Percentiles rank a stretch among this genome's conserved stretches.
Evolutionary conservation across 306 rosid species (phyloP).

Genomic region (Trifolium pratense): DNA sequence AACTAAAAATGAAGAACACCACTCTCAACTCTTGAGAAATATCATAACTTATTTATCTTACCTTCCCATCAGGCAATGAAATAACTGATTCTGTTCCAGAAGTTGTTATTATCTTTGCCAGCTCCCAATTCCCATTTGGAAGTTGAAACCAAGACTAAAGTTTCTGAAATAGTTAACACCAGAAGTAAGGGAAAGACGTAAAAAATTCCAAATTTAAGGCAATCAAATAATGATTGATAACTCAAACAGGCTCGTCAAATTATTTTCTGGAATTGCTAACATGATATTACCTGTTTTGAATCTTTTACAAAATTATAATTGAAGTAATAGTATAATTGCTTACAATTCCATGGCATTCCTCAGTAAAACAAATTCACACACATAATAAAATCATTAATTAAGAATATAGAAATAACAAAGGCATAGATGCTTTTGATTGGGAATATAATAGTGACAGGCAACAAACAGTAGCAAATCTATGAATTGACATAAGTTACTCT

Average conservation of each 20-base stretch:
- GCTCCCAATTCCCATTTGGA: conserved; percentile 84
- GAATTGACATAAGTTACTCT: background rate
- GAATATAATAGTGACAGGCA: conserved; percentile 23
- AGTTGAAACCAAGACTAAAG: conserved; percentile 92
- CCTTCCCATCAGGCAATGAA: conserved; percentile 74
- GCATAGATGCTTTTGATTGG: conserved; percentile 29
- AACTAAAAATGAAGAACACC: conserved; percentile 26
- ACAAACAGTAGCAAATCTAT: conserved; percentile 23
- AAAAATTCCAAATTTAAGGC: no score
- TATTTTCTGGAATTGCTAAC: conserved; percentile 17
- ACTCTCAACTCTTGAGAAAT: conserved; percentile 23
- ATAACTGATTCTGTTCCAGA: conserved; percentile 70
- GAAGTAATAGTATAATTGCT: background rate
- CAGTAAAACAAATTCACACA: background rate
- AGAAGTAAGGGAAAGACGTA: conserved; percentile 37
- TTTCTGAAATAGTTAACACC: conserved; percentile 64
- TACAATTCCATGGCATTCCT: conserved; percentile 14
- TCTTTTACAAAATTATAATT: background rate
- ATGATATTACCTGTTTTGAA: conserved; percentile 25
- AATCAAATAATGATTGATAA: conserved; percentile 16
- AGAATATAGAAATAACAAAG: conserved; percentile 18
- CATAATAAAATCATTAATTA: conserved; percentile 13
- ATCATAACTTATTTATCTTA: conserved; percentile 45
- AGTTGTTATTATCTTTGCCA: conserved; percentile 64
- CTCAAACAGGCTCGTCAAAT: conserved; percentile 8